Base-by-base conservation (phyloP, 176 grass and related monocot species). In the Stipa capillata region DNA sequence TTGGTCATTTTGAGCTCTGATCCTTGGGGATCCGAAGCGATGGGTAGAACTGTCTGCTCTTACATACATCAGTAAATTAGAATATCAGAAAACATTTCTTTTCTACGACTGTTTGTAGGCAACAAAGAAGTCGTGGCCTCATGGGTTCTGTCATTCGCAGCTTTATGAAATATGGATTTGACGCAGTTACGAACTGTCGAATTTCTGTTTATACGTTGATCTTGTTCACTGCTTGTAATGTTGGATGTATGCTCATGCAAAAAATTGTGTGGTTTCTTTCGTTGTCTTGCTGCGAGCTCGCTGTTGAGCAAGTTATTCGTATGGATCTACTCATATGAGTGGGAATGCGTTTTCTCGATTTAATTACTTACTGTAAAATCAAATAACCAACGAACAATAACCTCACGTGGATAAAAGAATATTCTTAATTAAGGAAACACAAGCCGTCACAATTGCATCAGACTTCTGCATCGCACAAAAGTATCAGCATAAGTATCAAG, bases 1-100 rank as follows among this genome's bases (percentile, higher is more conserved):
- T 86, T 69, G 87, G 76, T 51, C 53, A 88, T 74, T 82, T 92
- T 52, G 90, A 90, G 76, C 74, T 97, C 3, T 94, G 66, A 84
- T 72, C 16, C 25, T 50, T 2, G 18, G 32, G 14, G 63, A 61
- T 78, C 21, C 17, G 7, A 34, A 69, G 13, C 15, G 59, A 27
- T 34, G 8, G 68, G 41, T 2, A 68, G 39, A 61, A 40, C 36
- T 51, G 42, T 23, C 32, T 62, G 27, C 1, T 42, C n/a, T 52
- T 62, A 45, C 72, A 42, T 70, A 54, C 37, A 70, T 45, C 10
- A 24, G n/a, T 27, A 47, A 50, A 72, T 65, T 17, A n/a, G 49
- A 2, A 44, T 47, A 64, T 9, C 71, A n/a, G 8, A 62, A 52
- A 52, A 15, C 8, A 82, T 31, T 51, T 69, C 37, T 54, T 71